Base-by-base conservation (phyloP, 2,329 filamentous ascomycete species). In the Polychaeton citri region DNA sequence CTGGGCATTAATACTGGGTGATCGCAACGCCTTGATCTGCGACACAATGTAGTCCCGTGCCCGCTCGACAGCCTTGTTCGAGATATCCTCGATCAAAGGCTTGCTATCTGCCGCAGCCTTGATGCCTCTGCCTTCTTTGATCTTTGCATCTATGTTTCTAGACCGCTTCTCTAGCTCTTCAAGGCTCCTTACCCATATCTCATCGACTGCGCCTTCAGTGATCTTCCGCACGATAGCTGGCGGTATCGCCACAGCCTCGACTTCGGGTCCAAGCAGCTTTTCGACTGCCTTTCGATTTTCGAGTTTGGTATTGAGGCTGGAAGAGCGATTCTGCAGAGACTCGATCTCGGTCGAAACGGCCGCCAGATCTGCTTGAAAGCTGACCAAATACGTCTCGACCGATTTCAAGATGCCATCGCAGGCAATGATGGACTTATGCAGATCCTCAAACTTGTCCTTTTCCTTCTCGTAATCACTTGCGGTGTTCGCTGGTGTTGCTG, bases 1-100 rank as follows among this genome's bases (percentile, higher is more conserved):
- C 55, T 98, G 90, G 2, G 88, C 86, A 57, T 98, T 96, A 57
- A 96, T 94, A 51, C 88, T 90, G 10, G 90, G 90, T 18, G 88
- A 94, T 38, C 90, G 76, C 35, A 98, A 66, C 4, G 87, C 84
- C 59, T 94, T 94, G 56, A 98, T 90, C 57, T 96, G 88, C 12
- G 83, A 74, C 9, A 98, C 90, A 24, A 98, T 70, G 52, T 93
- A 92, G 58, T 98, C 90, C 39, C 92, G 74, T 57, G 96, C 93
- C 38, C 90, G 76, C 60, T 95, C 86, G 19, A 93, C 69, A n/a
- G 87, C 88, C 65, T 90, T 93, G 37, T 81, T 73, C 15, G 79
- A 83, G 21, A 98, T 67, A 55, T 92, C 84, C 37, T 85, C 77
- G 34, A 98, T 63, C 30, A 98, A 66, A 1, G 90, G 90, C 30